phyloP scores from a whole-genome alignment of 164 flowering plant species.

The Houttuynia cordata region DNA sequence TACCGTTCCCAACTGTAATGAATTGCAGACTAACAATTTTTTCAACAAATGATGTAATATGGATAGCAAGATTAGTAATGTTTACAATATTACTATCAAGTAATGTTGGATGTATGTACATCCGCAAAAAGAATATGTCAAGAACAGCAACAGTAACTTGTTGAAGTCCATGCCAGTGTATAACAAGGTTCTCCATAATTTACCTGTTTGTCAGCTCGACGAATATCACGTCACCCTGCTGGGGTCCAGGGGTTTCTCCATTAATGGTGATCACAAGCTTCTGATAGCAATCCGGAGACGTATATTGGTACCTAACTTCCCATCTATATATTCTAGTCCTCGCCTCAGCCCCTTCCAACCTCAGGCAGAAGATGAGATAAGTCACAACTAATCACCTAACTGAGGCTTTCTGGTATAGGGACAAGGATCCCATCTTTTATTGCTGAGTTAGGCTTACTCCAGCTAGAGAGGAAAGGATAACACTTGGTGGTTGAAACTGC shows the following conservation, averaged over 20 bases:
- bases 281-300: slow-evolving; percentile 65
- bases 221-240: slow-evolving; percentile 59
- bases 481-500: too few species aligned
- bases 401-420: background rate
- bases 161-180: slow-evolving; percentile 95
- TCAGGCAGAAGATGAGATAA: background rate
- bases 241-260: slow-evolving; percentile 67
- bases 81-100: background rate
- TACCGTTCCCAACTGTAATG: slow-evolving; percentile 61
- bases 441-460: too few species aligned
- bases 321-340: slow-evolving; percentile 42
- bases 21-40: background rate
- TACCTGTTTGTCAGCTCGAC: slow-evolving; percentile 70
- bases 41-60: background rate
- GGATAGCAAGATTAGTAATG: background rate
- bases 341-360: slow-evolving; percentile 24
- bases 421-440: background rate
- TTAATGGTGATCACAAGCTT: slow-evolving; percentile 64
- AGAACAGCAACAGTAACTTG: slow-evolving; percentile 34
- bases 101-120: background rate
- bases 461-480: too few species aligned
- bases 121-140: background rate
- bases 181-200: slow-evolving; percentile 58
- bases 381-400: background rate
- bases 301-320: slow-evolving; percentile 69